Evolutionary conservation across 179 eudicot species (phyloP), one percentile per base, ranked within the genome.

Genomic region (Pouteria campechiana): DNA sequence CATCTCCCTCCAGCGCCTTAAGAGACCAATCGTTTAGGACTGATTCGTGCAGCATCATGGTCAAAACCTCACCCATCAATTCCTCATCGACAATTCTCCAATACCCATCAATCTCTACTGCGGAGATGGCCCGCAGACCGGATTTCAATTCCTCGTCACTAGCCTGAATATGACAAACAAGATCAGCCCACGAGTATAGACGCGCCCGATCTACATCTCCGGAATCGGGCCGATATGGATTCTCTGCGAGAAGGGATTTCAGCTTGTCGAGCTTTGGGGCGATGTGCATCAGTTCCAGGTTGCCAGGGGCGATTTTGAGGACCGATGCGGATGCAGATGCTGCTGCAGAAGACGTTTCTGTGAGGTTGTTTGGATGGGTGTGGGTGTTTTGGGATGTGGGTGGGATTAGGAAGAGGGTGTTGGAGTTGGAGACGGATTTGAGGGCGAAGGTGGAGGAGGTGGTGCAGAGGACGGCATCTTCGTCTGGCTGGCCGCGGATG

Each of bases 401-500:
- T 36, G 97, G 97, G 44, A 89, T 58, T 1, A 89, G 95, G 19
- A 85, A 72, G 24, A 72, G 78, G 0, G 95, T 78, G 41, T 89
- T 89, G 52, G 97, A 89, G 25, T 74, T 85, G 12, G 93, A 93
- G 31, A 89, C 97, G 60, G 72, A 89, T 41, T 89, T 89, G 43
- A 89, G 41, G 2, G 78, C 76, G 29, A 76, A 89, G 25, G 97
- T 89, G 74, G 74, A 78, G 30, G 97, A 67, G 30, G 40, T 41
- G 19, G 97, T 89, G 54, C 97, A 85, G 25, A 89, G 63, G 45
- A 89, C 95, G 32, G 83, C 90, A 50, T 85, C 97, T 61, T 89
- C 95, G 57, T 85, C 64, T 1, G 70, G 79, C 46, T 76, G 78
- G 44, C 97, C 97, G 69, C 97, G 74, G 37, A 89, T 31, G 24